Evolutionary conservation across 2,329 filamentous ascomycete genomes (phyloP).

Genomic region (Didymella arachidicola): DNA sequence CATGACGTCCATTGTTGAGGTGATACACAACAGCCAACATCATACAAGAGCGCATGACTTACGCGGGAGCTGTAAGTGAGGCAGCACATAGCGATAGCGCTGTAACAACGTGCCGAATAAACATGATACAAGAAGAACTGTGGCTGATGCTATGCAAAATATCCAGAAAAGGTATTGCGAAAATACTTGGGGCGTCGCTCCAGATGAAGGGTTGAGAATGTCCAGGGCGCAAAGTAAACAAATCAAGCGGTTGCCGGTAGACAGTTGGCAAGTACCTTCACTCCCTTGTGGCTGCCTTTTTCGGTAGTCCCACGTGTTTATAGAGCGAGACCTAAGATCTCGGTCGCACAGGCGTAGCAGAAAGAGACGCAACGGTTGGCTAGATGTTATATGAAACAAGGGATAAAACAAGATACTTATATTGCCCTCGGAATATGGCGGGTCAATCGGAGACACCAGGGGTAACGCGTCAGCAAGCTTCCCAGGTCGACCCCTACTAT

Average conservation of each 20-base stretch:
- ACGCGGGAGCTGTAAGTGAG: conserved; percentile 42
- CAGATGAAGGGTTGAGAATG: conserved; percentile 11
- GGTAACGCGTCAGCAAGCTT: conserved; percentile 1
- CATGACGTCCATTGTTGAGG: neutral
- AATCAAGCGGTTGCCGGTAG: conserved; percentile 1
- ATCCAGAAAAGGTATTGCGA: conserved; percentile 3
- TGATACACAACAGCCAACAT: neutral
- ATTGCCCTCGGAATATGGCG: neutral
- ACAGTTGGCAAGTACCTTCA: conserved; percentile 4
- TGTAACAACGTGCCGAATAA: conserved; percentile 32
- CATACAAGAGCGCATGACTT: conserved; percentile 28
- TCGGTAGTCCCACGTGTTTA: conserved; percentile 9
- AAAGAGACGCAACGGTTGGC: conserved; percentile 4
- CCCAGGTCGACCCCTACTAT: too few species aligned
- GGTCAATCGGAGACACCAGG: conserved; percentile 11
- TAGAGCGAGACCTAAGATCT: conserved; percentile 3
- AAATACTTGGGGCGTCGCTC: conserved; percentile 16
- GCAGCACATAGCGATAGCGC: conserved; percentile 35
- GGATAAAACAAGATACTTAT: neutral
- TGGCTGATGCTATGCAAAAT: conserved; percentile 20
- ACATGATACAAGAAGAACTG: conserved; percentile 35
- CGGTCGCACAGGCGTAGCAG: neutral
- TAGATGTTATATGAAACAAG: conserved; percentile 10
- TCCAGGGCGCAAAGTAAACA: conserved; percentile 6
- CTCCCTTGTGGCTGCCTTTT: conserved; percentile 17